Percentiles rank a stretch among this genome's conserved stretches.
Conservation (phyloP, 768 basidiomycete species). For the Boletellus ananiceps region DNA sequence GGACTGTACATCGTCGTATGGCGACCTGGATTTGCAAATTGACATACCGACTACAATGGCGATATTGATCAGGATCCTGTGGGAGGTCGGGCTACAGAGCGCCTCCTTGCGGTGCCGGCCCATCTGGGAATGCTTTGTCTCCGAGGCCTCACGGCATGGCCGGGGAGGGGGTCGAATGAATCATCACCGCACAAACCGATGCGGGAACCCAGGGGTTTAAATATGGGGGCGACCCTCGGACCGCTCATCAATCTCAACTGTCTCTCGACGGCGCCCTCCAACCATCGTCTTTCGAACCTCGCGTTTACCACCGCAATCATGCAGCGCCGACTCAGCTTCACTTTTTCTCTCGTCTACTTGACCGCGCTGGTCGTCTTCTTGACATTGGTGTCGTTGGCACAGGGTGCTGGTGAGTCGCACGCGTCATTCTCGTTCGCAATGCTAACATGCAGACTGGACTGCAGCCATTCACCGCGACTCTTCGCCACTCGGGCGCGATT, state of each 20-base stretch:
- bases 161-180: not conserved
- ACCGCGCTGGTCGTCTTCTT: slow-evolving; percentile 1
- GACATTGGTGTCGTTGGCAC: slow-evolving; percentile 4
- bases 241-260: not conserved
- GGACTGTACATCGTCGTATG: not conserved
- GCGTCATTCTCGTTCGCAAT: not conserved
- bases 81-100: not conserved
- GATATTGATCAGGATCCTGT: not conserved
- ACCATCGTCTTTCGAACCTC: not conserved
- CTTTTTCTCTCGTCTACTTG: not conserved
- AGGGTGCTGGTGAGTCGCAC: slow-evolving; percentile 6
- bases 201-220: slow-evolving; percentile 5
- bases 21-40: not conserved
- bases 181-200: slow-evolving; percentile 3
- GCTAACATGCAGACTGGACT: not conserved
- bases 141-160: not conserved
- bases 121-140: not conserved
- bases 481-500: not conserved
- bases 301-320: not conserved
- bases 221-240: not conserved
- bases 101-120: slow-evolving; percentile 1
- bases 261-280: not conserved
- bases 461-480: slow-evolving; percentile 2
- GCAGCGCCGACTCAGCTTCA: not conserved
- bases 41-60: not conserved